Percentiles rank a stretch among this genome's conserved stretches.
phyloP scores from a whole-genome alignment of 352 stramenopile genomes.

The Globisporangium emineosum region DNA sequence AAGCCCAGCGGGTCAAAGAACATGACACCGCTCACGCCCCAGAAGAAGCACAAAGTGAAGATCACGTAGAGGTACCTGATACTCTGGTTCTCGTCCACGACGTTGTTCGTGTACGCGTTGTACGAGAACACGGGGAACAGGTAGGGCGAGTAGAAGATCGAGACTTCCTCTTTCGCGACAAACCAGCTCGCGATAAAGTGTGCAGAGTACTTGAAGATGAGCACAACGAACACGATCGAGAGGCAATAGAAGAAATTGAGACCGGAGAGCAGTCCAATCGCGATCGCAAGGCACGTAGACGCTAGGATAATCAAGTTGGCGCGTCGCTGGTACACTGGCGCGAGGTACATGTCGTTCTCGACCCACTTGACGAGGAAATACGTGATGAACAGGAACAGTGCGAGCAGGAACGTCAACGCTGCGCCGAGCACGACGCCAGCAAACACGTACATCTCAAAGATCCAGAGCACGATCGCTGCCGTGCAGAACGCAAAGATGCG shows the following conservation, averaged over 20 bases:
- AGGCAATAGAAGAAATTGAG: slow-evolving; percentile 83
- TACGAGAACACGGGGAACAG: slow-evolving; percentile 91
- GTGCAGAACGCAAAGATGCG: slow-evolving; percentile 34
- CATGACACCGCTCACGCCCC: slow-evolving; percentile 85
- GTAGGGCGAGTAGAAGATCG: slow-evolving; percentile 84
- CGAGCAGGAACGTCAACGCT: slow-evolving; percentile 52
- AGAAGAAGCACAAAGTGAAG: slow-evolving; percentile 74
- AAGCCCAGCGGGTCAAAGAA: slow-evolving; percentile 90
- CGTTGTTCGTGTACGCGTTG: slow-evolving; percentile 89
- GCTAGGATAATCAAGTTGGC: slow-evolving; percentile 38
- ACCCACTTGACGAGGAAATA: slow-evolving; percentile 84
- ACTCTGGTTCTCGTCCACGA: slow-evolving; percentile 82
- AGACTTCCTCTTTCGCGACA: slow-evolving; percentile 54
- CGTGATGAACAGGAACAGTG: slow-evolving; percentile 66
- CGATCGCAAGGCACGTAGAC: slow-evolving; percentile 37
- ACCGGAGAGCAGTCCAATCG: slow-evolving; percentile 40
- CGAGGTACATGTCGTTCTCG: slow-evolving; percentile 80
- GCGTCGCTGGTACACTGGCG: slow-evolving; percentile 53
- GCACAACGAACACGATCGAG: slow-evolving; percentile 80
- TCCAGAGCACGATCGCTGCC: slow-evolving; percentile 47
- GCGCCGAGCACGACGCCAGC: slow-evolving; percentile 47
- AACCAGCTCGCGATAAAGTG: slow-evolving; percentile 64
- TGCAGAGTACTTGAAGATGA: slow-evolving; percentile 71
- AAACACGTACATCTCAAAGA: slow-evolving; percentile 81
- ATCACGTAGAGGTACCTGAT: slow-evolving; percentile 66